Base-by-base conservation (phyloP, 352 stramenopile species). In the Sclerospora graminicola region DNA sequence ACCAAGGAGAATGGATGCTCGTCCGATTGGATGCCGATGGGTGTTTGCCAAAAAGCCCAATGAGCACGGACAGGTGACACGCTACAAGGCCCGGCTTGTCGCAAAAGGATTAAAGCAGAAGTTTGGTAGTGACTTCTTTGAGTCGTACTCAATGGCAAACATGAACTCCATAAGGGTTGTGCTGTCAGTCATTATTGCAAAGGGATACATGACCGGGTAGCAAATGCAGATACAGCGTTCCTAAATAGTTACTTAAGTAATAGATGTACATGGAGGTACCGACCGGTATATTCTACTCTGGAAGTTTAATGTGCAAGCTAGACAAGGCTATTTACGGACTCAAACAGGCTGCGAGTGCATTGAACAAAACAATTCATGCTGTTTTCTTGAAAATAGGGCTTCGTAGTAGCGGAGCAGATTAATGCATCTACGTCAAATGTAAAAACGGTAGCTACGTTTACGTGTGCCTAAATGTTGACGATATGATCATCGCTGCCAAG, bases 371-470 rank as follows among this genome's bases (percentile, higher is more conserved):
- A 0, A 62, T 66, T 11, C 31, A 54, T 24, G 0, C 0, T 6
- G 41, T 54, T 1, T 53, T 67, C 15, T 2, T 52, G 8, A 28
- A 19, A 20, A 52, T 49, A 10, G 44, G 35, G 1, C 63, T 57
- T 8, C 2, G 18, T 4, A 51, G 46, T 10, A 51, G 45, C 20
- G 31, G 38, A 4, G 48, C 21, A 0, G 48, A 63, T 10, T 16
- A 53, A 11, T 63, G 57, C 19, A 29, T 61, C 11, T 60, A 60
- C 8, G 29, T 45, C 0, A 65, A 60, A 41, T 2, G 35, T 27
- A 32, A 23, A 0, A 18, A 27, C 6, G 29, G 35, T 23, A 37
- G 16, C 13, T 55, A 28, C 19, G 33, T 63, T 0, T 49, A 38
- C 13, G 51, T 50, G 24, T 56, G 42, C 32, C n/a, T 38, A 5